phyloP scores from a whole-genome alignment of 2,329 filamentous ascomycete genomes.

The Ophiostoma triangulosporum region DNA sequence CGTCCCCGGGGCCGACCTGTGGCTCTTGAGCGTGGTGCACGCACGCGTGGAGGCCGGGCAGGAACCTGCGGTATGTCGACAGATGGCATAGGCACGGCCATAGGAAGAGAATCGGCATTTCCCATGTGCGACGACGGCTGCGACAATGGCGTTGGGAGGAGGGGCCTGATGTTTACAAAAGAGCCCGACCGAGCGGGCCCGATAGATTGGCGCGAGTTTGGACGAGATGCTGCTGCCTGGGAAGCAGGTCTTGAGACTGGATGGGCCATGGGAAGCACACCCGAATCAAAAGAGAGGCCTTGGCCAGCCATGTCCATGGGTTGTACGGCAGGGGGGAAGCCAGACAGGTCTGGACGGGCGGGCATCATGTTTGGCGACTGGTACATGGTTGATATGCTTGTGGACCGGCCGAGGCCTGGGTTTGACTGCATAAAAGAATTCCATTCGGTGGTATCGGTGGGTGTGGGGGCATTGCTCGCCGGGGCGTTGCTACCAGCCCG shows the following conservation, averaged over 20 bases:
- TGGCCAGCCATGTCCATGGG: neutral
- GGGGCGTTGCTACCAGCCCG: conserved; percentile 18
- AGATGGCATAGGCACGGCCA: neutral
- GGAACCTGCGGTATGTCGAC: conserved; percentile 13
- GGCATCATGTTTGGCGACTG: conserved; percentile 22
- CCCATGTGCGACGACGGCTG: neutral
- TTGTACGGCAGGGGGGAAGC: conserved; percentile 3
- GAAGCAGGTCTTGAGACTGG: conserved; percentile 6
- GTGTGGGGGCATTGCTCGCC: conserved; percentile 26
- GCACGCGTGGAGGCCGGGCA: conserved; percentile 24
- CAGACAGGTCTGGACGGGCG: conserved; percentile 10
- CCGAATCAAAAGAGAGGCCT: conserved; percentile 5
- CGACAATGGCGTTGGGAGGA: neutral
- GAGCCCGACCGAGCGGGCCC: neutral
- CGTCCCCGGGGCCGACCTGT: conserved; percentile 44
- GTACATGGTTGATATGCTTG: conserved; percentile 19
- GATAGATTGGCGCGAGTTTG: conserved; percentile 5
- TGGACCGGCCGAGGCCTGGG: conserved; percentile 33
- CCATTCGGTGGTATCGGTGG: conserved; percentile 63
- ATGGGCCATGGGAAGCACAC: neutral
- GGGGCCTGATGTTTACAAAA: neutral
- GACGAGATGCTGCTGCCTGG: conserved; percentile 3
- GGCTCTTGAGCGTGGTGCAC: conserved; percentile 24
- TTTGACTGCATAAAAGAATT: conserved; percentile 62
- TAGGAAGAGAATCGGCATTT: neutral